Percentiles rank a stretch among this genome's conserved stretches.
Evolutionary conservation across 345 rosid species (phyloP).

Genomic region (Anacardium occidentale): DNA sequence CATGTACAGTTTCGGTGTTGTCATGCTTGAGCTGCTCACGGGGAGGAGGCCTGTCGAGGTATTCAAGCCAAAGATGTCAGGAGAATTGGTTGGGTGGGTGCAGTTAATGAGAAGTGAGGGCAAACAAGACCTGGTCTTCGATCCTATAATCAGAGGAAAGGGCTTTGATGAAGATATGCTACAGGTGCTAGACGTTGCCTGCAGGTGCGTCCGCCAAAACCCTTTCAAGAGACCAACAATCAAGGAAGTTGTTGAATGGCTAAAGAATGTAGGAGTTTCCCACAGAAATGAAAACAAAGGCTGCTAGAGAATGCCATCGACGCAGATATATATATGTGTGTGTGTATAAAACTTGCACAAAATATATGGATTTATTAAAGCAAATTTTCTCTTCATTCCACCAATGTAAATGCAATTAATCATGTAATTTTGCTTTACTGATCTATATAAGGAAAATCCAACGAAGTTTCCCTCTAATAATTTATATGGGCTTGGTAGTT

Average conservation of each 20-base stretch:
- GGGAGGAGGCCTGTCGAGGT: conserved; percentile 63
- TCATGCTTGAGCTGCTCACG: conserved; percentile 55
- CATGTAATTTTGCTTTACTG: neutral
- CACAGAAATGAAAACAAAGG: conserved; percentile 35
- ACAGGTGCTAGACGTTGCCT: conserved; percentile 56
- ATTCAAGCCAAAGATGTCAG: conserved; percentile 52
- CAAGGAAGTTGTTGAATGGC: conserved; percentile 52
- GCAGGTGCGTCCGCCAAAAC: conserved; percentile 59
- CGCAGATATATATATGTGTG: conserved; percentile 7
- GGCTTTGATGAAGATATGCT: conserved; percentile 53
- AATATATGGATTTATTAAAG: conserved; percentile 16
- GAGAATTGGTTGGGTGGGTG: conserved; percentile 61
- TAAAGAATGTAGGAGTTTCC: conserved; percentile 35
- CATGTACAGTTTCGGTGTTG: conserved; percentile 64
- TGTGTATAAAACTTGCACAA: conserved; percentile 32
- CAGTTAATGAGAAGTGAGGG: conserved; percentile 42
- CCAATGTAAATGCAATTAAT: conserved; percentile 24
- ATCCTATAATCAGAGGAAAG: conserved; percentile 40
- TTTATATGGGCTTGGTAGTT: no score
- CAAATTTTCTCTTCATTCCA: conserved; percentile 18
- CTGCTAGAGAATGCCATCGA: conserved; percentile 13
- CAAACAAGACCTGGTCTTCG: conserved; percentile 47
- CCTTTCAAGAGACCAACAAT: conserved; percentile 57
- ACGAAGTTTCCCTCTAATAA: no score
- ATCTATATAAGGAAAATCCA: neutral